These are phyloP conservation scores for Prosopis cineraria DNA, from an alignment of 306 rosid species.

Conservation along the genomic window DNA sequence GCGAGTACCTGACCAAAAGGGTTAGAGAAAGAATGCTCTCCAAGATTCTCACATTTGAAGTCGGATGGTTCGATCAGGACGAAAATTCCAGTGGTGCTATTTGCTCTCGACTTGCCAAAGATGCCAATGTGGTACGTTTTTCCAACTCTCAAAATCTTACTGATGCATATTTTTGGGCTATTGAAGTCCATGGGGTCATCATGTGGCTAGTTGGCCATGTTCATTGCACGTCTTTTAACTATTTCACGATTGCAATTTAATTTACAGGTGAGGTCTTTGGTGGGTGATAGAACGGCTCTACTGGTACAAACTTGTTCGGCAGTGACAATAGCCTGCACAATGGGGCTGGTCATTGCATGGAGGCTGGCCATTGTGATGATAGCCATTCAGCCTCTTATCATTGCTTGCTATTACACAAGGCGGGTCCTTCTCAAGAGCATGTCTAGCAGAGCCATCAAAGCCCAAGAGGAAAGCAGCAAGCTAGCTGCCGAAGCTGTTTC, in stretches of 20 bases:
- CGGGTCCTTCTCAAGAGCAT: conserved; percentile 43
- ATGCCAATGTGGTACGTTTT: conserved; percentile 47
- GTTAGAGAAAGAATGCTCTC: conserved; percentile 49
- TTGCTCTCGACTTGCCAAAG: conserved; percentile 57
- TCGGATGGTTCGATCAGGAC: conserved; percentile 53
- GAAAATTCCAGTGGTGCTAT: conserved; percentile 49
- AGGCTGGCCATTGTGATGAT: conserved; percentile 48
- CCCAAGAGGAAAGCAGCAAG: conserved; percentile 50
- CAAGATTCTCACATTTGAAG: conserved; percentile 56
- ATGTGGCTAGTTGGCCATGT: too few relatives aligned
- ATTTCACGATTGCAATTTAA: background rate
- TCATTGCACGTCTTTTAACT: background rate
- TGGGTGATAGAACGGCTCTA: conserved; percentile 55
- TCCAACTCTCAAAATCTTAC: background rate
- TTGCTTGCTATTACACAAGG: conserved; percentile 41
- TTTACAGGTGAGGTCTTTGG: conserved; percentile 57
- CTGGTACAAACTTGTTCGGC: conserved; percentile 50
- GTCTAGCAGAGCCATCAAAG: conserved; percentile 40
- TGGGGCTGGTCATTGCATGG: conserved; percentile 55
- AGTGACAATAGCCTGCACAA: conserved; percentile 48
- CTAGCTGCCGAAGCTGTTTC: conserved; percentile 55
- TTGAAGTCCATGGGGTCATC: too few relatives aligned
- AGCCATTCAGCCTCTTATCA: conserved; percentile 48
- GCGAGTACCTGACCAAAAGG: conserved; percentile 51
- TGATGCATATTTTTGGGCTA: too few relatives aligned